Percentiles rank a stretch among this genome's conserved stretches.
Conservation (phyloP, 2,329 filamentous ascomycete species). For the Chlorencoelia australis region DNA sequence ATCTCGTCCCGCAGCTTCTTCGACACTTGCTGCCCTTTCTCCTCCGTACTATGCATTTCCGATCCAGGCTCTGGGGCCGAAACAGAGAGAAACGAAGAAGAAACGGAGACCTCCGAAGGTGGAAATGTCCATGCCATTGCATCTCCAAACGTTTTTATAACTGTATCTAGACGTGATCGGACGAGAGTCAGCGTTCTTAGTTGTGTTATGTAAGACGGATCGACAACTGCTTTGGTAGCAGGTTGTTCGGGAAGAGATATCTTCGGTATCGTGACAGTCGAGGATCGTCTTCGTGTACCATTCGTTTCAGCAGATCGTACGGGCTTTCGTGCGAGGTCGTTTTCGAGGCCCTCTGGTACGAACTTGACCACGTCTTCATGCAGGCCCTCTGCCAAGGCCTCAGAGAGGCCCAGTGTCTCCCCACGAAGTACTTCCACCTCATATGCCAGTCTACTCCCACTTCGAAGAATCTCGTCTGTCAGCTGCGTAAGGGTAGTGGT, state of each 20-base stretch:
- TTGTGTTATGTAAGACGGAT: constrained; percentile 63
- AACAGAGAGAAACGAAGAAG: constrained; percentile 80
- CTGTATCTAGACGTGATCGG: constrained; percentile 72
- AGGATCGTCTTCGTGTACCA: constrained; percentile 18
- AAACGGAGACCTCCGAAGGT: constrained; percentile 74
- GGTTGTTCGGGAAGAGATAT: constrained; percentile 18
- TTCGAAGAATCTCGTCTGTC: constrained; percentile 89
- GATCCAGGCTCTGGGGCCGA: constrained; percentile 69
- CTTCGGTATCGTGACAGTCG: constrained; percentile 19
- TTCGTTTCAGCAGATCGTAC: constrained; percentile 18
- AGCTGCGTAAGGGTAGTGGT: constrained; percentile 75
- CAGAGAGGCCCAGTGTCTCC: constrained; percentile 71
- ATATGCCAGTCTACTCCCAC: constrained; percentile 80
- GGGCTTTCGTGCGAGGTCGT: constrained; percentile 16
- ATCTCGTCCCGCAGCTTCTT: constrained; percentile 64
- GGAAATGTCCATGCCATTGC: constrained; percentile 94
- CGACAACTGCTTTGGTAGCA: constrained; percentile 23
- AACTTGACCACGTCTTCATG: constrained; percentile 65
- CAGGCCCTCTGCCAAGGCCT: constrained; percentile 64
- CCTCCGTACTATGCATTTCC: constrained; percentile 61
- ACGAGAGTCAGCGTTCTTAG: constrained; percentile 77
- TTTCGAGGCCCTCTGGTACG: constrained; percentile 40
- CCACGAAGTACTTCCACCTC: constrained; percentile 90
- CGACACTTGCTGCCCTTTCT: constrained; percentile 77
- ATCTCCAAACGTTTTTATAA: constrained; percentile 85